These are phyloP conservation scores for Echeveria elegans DNA, from an alignment of 164 flowering plant genomes.

Conservation along the genomic window DNA sequence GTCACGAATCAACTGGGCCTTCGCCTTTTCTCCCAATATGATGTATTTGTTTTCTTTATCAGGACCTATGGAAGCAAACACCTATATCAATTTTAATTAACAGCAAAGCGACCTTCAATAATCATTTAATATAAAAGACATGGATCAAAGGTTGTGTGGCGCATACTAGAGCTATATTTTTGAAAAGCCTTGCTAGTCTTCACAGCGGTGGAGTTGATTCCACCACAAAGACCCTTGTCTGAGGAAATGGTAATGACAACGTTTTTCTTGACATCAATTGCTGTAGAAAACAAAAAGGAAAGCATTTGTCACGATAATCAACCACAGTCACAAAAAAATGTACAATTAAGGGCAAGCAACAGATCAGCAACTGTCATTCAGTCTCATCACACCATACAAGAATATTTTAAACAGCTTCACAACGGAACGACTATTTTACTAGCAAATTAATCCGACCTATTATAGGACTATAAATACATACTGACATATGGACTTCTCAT, in stretches of 20 bases:
- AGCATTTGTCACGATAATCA: background rate
- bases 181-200: conserved; percentile 68
- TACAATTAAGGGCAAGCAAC: background rate
- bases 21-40: conserved; percentile 87
- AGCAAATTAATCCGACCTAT: background rate
- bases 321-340: background rate
- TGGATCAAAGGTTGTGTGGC: background rate
- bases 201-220: conserved; percentile 88
- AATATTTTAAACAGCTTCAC: background rate
- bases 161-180: conserved; percentile 64
- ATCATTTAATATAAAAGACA: background rate
- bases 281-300: conserved; percentile 19
- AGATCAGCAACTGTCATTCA: background rate
- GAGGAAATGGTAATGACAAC: conserved; percentile 76
- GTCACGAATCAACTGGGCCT: conserved; percentile 79
- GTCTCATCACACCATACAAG: background rate
- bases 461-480: too few relatives aligned
- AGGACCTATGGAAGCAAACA: conserved; percentile 15
- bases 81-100: background rate
- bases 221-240: conserved; percentile 99
- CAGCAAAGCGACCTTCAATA: background rate
- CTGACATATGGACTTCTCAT: background rate
- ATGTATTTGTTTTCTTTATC: conserved; percentile 77
- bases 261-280: conserved; percentile 85
- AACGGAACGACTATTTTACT: background rate